Base-by-base conservation (phyloP, 2,329 filamentous ascomycete species). In the Clonostachys solani region DNA sequence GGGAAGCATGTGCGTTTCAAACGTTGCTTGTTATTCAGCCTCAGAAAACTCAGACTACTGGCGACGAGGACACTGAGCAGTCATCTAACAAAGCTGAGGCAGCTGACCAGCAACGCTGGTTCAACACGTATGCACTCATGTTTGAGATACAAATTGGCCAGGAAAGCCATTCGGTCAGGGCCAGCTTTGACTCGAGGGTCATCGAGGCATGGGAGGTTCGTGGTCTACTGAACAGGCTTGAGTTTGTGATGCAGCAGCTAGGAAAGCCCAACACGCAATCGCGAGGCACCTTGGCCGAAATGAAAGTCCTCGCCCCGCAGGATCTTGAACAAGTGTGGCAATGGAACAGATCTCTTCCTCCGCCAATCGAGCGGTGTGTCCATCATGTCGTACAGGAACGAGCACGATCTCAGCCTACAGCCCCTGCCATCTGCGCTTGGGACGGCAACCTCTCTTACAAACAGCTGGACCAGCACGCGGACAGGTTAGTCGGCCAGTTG, bases 391-490 rank as follows among this genome's bases (percentile, higher is more conserved):
- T 45, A 6, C 17, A 40, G 33, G 33, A 37, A 19, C 6, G 12
- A 9, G 43, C 35, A n/a, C n/a, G 33, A 12, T 17, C 33, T 10
- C 42, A 35, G 15, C 68, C 71, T 1, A 47, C 54, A 15, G 56
- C 59, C 13, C 52, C 57, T 5, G 56, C 58, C n/a, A 48, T 60
- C 10, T 42, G 47, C 19, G 49, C 53, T 1, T 60, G 57, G 58
- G 57, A 60, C 44, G 54, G 53, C 9, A 9, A 40, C 2, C 46
- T 56, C 15, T 56, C 57, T 2, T 60, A 57, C 49, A 42, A 44
- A 2, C 47, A 64, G 5, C 47, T 66, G 6, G 46, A 58, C 1
- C 40, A 45, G 1, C 35, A 42, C 15, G 56, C 18, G 43, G 49
- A n/a, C 9, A 47, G 0, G 10, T 52, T 44, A 40, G 55, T 33